Evolutionary conservation across 1,139 yeast genomes (phyloP).

Genomic region (Magnusiomyces tetraspermus): DNA sequence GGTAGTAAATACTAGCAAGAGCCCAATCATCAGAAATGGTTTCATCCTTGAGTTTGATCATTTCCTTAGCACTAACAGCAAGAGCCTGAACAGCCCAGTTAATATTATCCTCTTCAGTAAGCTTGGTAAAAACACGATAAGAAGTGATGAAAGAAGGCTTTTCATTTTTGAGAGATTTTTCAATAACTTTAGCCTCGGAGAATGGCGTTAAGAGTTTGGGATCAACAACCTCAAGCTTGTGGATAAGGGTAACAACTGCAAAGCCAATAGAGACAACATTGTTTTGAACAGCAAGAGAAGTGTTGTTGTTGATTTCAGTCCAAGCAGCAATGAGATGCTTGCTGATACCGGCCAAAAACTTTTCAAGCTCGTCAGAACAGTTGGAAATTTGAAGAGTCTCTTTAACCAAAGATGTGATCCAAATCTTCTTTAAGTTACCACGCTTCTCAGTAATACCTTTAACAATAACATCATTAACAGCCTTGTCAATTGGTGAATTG

Average conservation of each 20-base stretch:
- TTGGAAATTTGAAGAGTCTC: slow-evolving; percentile 19
- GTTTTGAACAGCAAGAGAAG: slow-evolving; percentile 27
- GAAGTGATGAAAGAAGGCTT: slow-evolving; percentile 18
- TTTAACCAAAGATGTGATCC: slow-evolving; percentile 52
- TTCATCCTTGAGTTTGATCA: slow-evolving; percentile 23
- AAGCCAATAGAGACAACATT: slow-evolving; percentile 27
- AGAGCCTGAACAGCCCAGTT: slow-evolving; percentile 25
- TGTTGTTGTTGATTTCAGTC: slow-evolving; percentile 33
- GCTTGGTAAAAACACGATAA: slow-evolving; percentile 19
- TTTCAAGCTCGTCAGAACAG: slow-evolving; percentile 9
- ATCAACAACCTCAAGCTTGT: slow-evolving; percentile 17
- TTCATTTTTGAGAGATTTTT: slow-evolving; percentile 14
- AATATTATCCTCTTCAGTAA: slow-evolving; percentile 21
- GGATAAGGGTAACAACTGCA: slow-evolving; percentile 26
- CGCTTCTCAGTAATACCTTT: slow-evolving; percentile 62
- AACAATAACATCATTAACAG: slow-evolving; percentile 33
- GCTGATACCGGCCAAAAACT: slow-evolving; percentile 17
- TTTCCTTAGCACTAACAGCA: slow-evolving; percentile 13
- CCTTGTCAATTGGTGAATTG: slow-evolving; percentile 16
- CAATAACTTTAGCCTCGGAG: slow-evolving; percentile 8
- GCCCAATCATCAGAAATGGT: slow-evolving; percentile 19
- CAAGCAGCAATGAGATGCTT: slow-evolving; percentile 29
- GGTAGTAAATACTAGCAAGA: slow-evolving; percentile 26
- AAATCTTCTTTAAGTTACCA: slow-evolving; percentile 49
- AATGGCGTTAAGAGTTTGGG: slow-evolving; percentile 4